These are phyloP conservation scores for Echites panduratus DNA, from an alignment of 257 asterid species.

Conservation along the genomic window DNA sequence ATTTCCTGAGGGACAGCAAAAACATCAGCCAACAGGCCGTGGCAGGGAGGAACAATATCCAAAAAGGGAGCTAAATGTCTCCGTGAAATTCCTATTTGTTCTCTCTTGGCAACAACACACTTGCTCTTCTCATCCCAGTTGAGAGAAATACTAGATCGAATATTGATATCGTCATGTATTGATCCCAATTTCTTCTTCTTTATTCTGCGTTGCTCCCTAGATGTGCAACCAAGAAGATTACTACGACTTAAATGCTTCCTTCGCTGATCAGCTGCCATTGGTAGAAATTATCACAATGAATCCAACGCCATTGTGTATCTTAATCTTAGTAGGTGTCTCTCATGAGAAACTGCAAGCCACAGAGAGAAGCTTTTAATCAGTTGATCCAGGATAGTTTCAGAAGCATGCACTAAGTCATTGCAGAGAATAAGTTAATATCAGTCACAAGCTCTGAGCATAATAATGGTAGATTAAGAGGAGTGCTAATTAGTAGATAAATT, in stretches of 20 bases:
- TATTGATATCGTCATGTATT: constrained; percentile 33
- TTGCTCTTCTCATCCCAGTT: constrained; percentile 76
- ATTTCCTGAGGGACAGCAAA: constrained; percentile 65
- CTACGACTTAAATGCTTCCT: constrained; percentile 56
- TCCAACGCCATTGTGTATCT: constrained; percentile 22
- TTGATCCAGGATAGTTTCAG: neutral
- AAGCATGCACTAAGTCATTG: neutral
- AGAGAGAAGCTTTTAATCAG: neutral
- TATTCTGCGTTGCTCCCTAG: constrained; percentile 43
- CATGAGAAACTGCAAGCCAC: constrained; percentile 1
- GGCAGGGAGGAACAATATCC: constrained; percentile 40
- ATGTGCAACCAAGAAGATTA: constrained; percentile 40
- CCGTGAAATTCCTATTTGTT: constrained; percentile 69
- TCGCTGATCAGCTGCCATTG: constrained; percentile 76
- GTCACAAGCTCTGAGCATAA: neutral
- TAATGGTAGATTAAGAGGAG: neutral
- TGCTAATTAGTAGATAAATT: neutral
- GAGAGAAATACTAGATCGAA: constrained; percentile 59
- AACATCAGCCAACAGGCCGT: constrained; percentile 61
- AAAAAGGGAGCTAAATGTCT: constrained; percentile 58
- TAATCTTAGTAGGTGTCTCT: constrained; percentile 11
- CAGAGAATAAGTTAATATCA: neutral
- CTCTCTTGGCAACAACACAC: constrained; percentile 77
- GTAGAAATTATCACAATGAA: constrained; percentile 21
- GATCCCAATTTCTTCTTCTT: constrained; percentile 52